Conservation (phyloP, 75 land plant genomes). For the Isoetes taiwanensis region DNA sequence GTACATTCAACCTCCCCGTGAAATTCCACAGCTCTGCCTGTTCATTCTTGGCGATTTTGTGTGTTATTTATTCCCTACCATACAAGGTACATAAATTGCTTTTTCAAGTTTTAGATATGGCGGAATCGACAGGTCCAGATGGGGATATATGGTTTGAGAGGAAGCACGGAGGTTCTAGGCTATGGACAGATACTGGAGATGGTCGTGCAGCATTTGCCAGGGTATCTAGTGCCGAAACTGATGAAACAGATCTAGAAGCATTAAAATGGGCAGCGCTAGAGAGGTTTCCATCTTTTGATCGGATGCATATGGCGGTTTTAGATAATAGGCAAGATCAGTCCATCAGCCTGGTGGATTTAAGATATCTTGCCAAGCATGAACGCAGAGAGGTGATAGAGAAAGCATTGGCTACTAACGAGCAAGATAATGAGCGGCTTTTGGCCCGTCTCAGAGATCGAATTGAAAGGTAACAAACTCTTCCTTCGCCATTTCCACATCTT, state of each 20-base stretch:
- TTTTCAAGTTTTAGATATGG: too few relatives aligned
- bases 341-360: constrained; percentile 38
- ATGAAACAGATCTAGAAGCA: constrained; percentile 59
- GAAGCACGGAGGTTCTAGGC: constrained; percentile 19
- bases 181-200: constrained; percentile 17
- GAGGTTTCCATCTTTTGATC: constrained; percentile 55
- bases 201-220: too few relatives aligned
- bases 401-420: constrained; percentile 50
- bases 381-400: constrained; percentile 38
- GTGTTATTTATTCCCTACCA: too few relatives aligned
- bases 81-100: too few relatives aligned
- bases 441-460: constrained; percentile 42
- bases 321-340: constrained; percentile 8
- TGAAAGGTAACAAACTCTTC: too few relatives aligned
- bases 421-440: constrained; percentile 68
- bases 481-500: too few relatives aligned
- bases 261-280: constrained; percentile 72
- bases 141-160: constrained; percentile 26
- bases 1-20: too few relatives aligned
- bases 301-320: constrained; percentile 25
- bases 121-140: constrained; percentile 16
- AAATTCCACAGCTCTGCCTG: too few relatives aligned
- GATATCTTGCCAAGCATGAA: constrained; percentile 28
- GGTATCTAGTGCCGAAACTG: too few relatives aligned
- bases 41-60: too few relatives aligned